Evolutionary conservation across 2,329 filamentous ascomycete genomes (phyloP), one percentile per base, ranked within the genome.

Genomic region (Sporothrix pallida): DNA sequence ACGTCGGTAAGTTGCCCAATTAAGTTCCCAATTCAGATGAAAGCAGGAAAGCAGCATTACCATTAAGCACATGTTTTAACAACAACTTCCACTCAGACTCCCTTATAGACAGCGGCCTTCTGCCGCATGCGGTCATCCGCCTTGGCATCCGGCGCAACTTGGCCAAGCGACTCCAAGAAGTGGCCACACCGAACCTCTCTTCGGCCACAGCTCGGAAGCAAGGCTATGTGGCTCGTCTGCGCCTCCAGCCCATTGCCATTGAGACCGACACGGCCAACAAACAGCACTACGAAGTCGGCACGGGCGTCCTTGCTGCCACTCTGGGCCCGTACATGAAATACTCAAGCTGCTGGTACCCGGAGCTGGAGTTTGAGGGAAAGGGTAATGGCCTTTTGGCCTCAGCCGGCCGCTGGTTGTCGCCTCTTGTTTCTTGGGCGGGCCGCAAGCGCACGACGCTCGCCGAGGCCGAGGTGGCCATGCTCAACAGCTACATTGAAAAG

Each of bases 311-410:
- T 56, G 81, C 82, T 42, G 87, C 86, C 42, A 89, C 86, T 80
- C 82, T 93, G 13, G 91, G 91, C 0, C 89, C 89, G 3, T 83
- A 90, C 72, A 92, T 93, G 90, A 93, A 93, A 84, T 93, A 92
- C 80, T 90, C 87, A n/a, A 86, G 84, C 76, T 91, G 88, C 79
- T 82, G 91, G 78, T 93, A 93, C 80, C 87, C 87, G 3, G 73
- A 75, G 71, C 4, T 73, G 2, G 74, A 73, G 48, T n/a, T 46
- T 1, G 63, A 42, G 15, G 3, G 13, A 42, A 52, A 10, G 8
- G 50, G 37, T 12, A 20, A 20, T 9, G 42, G 9, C 2, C 15
- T 42, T 46, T 37, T 52, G 37, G 15, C 58, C 1, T 60, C 68
- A 3, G 44, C 42, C 3, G 42, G 62, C 2, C 44, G 62, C 2